These are phyloP conservation scores for Pyrus betulifolia DNA, from an alignment of 306 rosid genomes.

Conservation along the genomic window DNA sequence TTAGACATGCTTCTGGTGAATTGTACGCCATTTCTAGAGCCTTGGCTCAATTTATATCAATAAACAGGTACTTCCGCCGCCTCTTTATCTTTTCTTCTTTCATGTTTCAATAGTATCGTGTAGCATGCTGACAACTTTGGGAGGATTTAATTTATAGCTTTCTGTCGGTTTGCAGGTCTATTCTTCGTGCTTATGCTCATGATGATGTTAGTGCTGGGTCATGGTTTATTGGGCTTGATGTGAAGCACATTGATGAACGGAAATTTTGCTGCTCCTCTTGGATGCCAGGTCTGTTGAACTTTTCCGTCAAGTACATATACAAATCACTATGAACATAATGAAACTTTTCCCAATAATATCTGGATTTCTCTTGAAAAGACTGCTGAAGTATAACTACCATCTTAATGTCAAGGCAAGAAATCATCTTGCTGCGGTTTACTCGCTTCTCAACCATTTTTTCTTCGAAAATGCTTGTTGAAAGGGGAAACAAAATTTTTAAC, in stretches of 20 bases:
- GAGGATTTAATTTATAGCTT: slow-evolving; percentile 12
- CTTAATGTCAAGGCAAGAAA: not conserved
- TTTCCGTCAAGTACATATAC: not conserved
- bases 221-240: slow-evolving; percentile 74
- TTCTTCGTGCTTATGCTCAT: slow-evolving; percentile 59
- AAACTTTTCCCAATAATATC: not conserved
- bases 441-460: too few species aligned
- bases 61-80: slow-evolving; percentile 38
- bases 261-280: slow-evolving; percentile 62
- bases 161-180: slow-evolving; percentile 31
- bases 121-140: not conserved
- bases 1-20: slow-evolving; percentile 57
- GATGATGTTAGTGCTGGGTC: slow-evolving; percentile 67
- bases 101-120: slow-evolving; percentile 2
- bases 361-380: too few species aligned
- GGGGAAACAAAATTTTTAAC: too few species aligned
- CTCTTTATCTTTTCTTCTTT: not conserved
- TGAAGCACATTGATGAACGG: slow-evolving; percentile 39
- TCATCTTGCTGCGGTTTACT: not conserved
- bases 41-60: slow-evolving; percentile 57
- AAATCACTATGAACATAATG: not conserved
- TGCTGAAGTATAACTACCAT: not conserved
- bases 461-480: too few species aligned
- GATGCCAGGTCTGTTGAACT: slow-evolving; percentile 42
- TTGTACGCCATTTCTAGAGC: slow-evolving; percentile 55